Percentiles rank a stretch among this genome's conserved stretches.
phyloP scores from a whole-genome alignment of 2,329 filamentous ascomycete species.

The Neocucurbitaria cava region DNA sequence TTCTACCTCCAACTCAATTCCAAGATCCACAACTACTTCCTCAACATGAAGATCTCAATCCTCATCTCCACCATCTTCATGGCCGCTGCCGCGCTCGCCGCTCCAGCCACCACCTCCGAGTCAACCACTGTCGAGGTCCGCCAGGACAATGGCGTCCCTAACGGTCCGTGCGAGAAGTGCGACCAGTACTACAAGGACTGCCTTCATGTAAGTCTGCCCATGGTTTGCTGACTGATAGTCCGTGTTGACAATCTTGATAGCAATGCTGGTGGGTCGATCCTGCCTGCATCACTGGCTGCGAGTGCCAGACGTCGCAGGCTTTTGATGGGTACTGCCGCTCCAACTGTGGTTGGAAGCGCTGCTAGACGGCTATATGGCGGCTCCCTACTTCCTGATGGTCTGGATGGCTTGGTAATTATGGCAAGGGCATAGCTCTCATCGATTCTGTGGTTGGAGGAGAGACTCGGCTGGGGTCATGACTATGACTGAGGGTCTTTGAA shows the following conservation, averaged over 20 bases:
- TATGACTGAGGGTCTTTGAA: no score
- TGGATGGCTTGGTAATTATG: conserved; percentile 37
- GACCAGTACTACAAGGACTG: neutral
- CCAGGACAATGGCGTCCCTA: neutral
- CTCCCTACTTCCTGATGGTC: conserved; percentile 58
- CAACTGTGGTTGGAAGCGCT: conserved; percentile 52
- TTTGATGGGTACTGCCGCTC: conserved; percentile 58
- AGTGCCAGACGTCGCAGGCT: conserved; percentile 49
- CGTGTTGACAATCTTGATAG: neutral
- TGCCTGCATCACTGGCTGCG: conserved; percentile 46
- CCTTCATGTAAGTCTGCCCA: neutral
- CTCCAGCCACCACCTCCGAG: neutral
- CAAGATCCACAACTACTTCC: neutral
- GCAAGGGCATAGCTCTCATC: neutral
- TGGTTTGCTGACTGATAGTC: neutral
- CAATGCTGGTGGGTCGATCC: conserved; percentile 32
- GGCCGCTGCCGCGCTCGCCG: neutral
- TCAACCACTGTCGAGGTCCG: neutral
- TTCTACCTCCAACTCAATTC: neutral
- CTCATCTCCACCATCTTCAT: neutral
- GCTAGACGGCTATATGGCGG: conserved; percentile 56
- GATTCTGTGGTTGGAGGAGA: neutral
- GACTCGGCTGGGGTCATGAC: neutral
- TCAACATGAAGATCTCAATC: neutral
- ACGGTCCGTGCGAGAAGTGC: neutral